These are phyloP conservation scores for Solanum okadae DNA, from an alignment of 257 asterid genomes.

Conservation along the genomic window DNA sequence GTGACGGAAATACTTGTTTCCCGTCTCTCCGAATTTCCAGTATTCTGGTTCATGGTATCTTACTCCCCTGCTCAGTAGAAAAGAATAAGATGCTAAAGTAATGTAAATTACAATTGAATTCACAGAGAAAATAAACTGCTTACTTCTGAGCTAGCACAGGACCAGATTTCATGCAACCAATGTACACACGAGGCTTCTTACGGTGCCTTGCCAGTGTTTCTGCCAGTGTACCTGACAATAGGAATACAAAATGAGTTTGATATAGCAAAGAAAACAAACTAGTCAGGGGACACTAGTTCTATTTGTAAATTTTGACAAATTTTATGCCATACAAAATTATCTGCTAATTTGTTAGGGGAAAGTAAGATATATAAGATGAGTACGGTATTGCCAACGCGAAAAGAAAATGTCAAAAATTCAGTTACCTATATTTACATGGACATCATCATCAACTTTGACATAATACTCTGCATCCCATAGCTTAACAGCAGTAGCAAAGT, in stretches of 20 bases:
- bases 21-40: constrained; percentile 88
- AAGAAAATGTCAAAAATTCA: background rate
- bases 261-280: background rate
- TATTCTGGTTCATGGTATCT: constrained; percentile 87
- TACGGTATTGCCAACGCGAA: background rate
- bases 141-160: constrained; percentile 92
- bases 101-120: background rate
- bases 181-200: constrained; percentile 58
- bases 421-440: constrained; percentile 87
- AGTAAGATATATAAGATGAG: background rate
- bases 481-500: constrained; percentile 70
- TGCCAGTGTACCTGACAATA: constrained; percentile 69
- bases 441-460: constrained; percentile 89
- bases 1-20: constrained; percentile 91
- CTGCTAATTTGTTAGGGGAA: background rate
- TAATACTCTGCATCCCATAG: constrained; percentile 91
- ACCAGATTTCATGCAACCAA: constrained; percentile 95
- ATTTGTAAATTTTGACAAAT: background rate
- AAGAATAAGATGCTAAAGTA: background rate
- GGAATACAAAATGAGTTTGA: background rate
- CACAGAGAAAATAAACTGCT: background rate
- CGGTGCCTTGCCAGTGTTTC: constrained; percentile 65
- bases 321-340: background rate
- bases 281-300: background rate
- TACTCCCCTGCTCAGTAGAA: constrained; percentile 57